A percentile compares a stretch with the other conserved stretches of the same genome.
These are phyloP conservation scores for Podospora anserina DNA, from an alignment of 495 filamentous ascomycete species.

Conservation along the genomic window DNA sequence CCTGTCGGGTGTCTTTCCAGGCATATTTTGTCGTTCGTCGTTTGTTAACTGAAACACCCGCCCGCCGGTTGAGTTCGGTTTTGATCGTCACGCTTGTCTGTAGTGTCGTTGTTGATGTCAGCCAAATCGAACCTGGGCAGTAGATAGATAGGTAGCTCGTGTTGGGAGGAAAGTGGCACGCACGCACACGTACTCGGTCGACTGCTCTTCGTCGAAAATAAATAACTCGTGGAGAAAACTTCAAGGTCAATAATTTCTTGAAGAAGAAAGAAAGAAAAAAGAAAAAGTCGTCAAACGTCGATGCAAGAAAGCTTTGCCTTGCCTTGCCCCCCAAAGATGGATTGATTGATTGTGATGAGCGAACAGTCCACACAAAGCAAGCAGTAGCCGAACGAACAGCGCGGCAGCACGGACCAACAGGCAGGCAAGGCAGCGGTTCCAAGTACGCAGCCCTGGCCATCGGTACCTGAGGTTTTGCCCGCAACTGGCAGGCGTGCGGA, in stretches of 20 bases:
- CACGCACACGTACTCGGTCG: background rate
- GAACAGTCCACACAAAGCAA: background rate
- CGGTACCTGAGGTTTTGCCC: constrained; percentile 7
- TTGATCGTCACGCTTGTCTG: no score
- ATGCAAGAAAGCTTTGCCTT: background rate
- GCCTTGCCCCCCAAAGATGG: no score
- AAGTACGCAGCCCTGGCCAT: constrained; percentile 16
- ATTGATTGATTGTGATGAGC: background rate
- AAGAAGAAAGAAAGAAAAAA: no score
- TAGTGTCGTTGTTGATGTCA: no score
- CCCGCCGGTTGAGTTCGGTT: no score
- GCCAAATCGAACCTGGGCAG: no score
- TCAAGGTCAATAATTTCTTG: no score
- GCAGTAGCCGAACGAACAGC: constrained; percentile 30
- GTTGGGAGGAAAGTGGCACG: constrained; percentile 1
- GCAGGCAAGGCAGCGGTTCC: constrained; percentile 15
- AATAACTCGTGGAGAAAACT: background rate
- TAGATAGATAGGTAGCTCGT: no score
- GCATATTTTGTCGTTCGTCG: constrained; percentile 29
- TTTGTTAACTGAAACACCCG: background rate
- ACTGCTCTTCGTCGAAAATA: background rate
- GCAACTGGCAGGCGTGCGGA: background rate
- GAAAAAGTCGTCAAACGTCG: background rate
- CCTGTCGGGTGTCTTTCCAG: constrained; percentile 67
- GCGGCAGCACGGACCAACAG: constrained; percentile 21